A percentile compares a stretch with the other conserved stretches of the same genome.
Evolutionary conservation across 352 stramenopile species (phyloP).

Genomic region (Pythium pectinolyticum): DNA sequence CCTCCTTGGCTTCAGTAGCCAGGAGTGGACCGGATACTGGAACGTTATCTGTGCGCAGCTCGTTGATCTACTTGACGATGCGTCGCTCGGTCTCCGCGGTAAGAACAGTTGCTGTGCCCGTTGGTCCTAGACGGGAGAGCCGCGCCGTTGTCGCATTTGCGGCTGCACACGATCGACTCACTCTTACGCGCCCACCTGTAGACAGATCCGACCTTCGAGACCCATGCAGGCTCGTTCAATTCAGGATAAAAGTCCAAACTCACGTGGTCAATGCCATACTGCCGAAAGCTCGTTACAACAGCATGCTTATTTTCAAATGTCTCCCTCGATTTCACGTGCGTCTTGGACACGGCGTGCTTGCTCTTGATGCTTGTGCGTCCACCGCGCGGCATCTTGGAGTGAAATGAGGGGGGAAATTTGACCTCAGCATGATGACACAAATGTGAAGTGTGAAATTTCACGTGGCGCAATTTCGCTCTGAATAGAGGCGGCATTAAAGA

Average conservation of each 20-base stretch:
- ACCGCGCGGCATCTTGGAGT: neutral
- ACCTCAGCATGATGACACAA: neutral
- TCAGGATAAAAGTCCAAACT: neutral
- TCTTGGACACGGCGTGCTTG: neutral
- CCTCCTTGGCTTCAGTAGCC: neutral
- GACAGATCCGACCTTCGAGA: neutral
- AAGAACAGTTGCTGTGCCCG: neutral
- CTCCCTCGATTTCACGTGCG: neutral
- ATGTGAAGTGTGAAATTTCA: neutral
- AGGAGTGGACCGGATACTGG: neutral
- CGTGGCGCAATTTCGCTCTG: neutral
- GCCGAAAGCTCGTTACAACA: neutral
- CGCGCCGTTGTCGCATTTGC: neutral
- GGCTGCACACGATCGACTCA: neutral
- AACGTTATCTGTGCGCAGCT: neutral
- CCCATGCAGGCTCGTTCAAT: neutral
- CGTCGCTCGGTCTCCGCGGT: neutral
- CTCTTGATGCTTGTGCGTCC: neutral
- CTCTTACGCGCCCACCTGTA: neutral
- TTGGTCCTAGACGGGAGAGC: neutral
- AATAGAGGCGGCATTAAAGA: slow-evolving; percentile 7
- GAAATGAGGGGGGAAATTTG: neutral
- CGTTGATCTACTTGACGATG: slow-evolving; percentile 1
- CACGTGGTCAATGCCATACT: neutral
- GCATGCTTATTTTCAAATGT: neutral